Evolutionary conservation across 129 eudicot species (phyloP).

Genomic region (Pseudognaphalium luteoalbum): DNA sequence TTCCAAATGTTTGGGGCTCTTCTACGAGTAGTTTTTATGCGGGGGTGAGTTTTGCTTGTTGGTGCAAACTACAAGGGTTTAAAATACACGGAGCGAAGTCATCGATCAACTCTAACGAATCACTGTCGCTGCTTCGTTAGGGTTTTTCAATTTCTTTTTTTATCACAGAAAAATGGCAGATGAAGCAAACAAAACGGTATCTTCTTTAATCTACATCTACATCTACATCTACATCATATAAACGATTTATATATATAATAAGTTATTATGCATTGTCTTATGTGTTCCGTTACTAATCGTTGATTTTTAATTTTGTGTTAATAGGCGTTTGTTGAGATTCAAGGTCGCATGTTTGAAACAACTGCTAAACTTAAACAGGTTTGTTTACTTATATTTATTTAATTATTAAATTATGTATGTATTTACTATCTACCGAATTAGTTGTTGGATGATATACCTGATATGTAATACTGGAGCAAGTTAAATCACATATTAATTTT

Average conservation of each 20-base stretch:
- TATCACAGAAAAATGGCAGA: slow-evolving; percentile 69
- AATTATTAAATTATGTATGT: neutral
- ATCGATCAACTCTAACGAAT: slow-evolving; percentile 15
- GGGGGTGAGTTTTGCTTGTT: neutral
- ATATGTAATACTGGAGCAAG: neutral
- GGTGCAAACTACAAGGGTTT: slow-evolving; percentile 17
- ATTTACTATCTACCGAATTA: neutral
- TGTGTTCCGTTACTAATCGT: neutral
- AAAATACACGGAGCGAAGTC: neutral
- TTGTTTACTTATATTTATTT: neutral
- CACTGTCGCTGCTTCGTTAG: slow-evolving; percentile 18
- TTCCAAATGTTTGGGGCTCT: too few species aligned
- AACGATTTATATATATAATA: neutral
- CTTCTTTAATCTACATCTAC: neutral
- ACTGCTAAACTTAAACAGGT: slow-evolving; percentile 92
- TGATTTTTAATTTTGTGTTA: slow-evolving; percentile 17
- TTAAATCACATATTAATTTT: neutral
- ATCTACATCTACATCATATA: neutral
- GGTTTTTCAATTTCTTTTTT: slow-evolving; percentile 33
- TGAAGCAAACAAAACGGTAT: slow-evolving; percentile 74
- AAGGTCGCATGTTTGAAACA: slow-evolving; percentile 87
- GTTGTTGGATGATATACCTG: neutral
- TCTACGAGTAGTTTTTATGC: neutral
- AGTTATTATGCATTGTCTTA: neutral
- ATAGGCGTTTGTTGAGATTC: slow-evolving; percentile 90